Base-by-base conservation (phyloP, 164 flowering plant genomes). In the Paratinospora sagittata region DNA sequence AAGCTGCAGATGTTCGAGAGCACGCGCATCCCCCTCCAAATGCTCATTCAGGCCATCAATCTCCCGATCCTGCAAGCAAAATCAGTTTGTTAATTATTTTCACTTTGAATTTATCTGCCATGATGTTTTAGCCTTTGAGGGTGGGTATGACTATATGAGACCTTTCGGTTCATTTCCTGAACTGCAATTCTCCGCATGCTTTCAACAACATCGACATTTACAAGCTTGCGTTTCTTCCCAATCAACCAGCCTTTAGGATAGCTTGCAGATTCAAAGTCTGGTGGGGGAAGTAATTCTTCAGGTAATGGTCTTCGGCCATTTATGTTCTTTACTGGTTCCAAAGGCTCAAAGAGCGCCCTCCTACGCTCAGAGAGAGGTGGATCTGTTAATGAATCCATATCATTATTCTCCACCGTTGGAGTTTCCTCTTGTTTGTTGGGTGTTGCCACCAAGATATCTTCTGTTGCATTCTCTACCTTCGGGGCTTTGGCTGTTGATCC, bases 121-220 rank as follows among this genome's bases (percentile, higher is more conserved):
- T 8, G 21, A 19, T 16, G n/a, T 52, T 60, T 41, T 34, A 41
- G 55, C 14, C 26, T 36, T 43, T 63, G 14, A 71, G 14, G n/a
- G 73, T 52, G n/a, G 58, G n/a, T 52, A 16, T 52, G 19, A 17
- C n/a, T 52, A 21, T 16, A 52, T 12, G 61, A 61, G 66, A 94
- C 98, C 95, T 94, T 94, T 78, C 98, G 78, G 83, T 94, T 91
- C 93, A 94, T 91, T 78, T 94, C 98, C 67, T 90, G 98, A 24
- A 94, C 82, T 3, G 98, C 98, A 75, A 91, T 90, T 75, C 93
- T 82, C 10, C 97, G 77, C 98, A 94, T 94, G 80, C 95, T 91
- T 75, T 94, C 98, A 21, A 94, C 98, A 37, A 94, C 97, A 76
- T 94, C 97, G n/a, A 90, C 96, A 78, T 94, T 94, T 5, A 94